Evolutionary conservation across 768 basidiomycete species (phyloP), one percentile per base, ranked within the genome.

Genomic region (Russula virescens): DNA sequence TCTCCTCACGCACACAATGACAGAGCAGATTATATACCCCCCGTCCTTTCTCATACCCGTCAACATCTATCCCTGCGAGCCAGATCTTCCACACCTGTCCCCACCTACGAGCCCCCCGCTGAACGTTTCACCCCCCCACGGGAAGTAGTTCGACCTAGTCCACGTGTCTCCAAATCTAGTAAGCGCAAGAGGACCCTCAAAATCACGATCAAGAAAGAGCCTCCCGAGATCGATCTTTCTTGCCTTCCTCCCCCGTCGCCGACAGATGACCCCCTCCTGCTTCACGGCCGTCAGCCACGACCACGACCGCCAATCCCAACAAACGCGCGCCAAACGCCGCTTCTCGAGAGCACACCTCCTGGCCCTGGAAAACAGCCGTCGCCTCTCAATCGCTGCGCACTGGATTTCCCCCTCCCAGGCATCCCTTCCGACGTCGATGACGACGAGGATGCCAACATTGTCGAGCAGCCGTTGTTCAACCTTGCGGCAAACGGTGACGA

Each of bases 101-200:
- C 83, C 0, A 76, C 77, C 0, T 89, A 89, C 68, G 85, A 87
- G 65, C 86, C 86, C 0, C 87, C 87, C 0, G 61, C 69, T 0
- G 87, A 86, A 60, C 79, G 83, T n/a, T 88, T 88, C 68, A 87
- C 86, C 0, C 87, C 89, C 1, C 89, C 88, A 0, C 79, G 83
- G 52, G 82, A 86, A 66, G 79, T 89, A 49, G 71, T 81, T 78
- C 82, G 18, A 60, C 73, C 47, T 51, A 73, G 59, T 55, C 70
- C 25, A 57, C 67, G 26, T 62, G 71, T 69, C 55, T 74, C 72
- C 46, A 81, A 75, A 69, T 78, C 74, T 0, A 76, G 71, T 67
- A 75, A 71, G 67, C 80, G 73, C 70, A 79, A 72, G 62, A 63
- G 67, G 66, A 63, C 61, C 40, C 66, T 73, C 16, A 68, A 68